Conservation (phyloP, 2,329 filamentous ascomycete species). For the Trichophyton rubrum region DNA sequence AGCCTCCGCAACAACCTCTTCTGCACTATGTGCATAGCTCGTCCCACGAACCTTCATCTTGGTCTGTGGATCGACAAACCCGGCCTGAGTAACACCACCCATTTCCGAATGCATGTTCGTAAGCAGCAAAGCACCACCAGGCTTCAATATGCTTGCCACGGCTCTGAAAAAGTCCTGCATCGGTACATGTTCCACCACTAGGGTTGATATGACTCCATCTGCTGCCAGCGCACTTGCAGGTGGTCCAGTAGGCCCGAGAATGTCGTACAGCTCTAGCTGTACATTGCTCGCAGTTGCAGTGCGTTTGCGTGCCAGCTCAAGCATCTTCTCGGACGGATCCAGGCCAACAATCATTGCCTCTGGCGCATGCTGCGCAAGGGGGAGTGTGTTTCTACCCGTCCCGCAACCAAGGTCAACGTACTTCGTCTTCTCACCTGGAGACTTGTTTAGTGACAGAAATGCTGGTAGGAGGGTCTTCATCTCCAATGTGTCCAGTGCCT, state of each 20-base stretch:
- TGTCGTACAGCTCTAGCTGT: conserved; percentile 25
- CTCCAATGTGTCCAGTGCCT: conserved; percentile 49
- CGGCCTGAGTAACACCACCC: conserved; percentile 47
- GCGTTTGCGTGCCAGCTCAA: conserved; percentile 39
- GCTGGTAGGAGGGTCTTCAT: conserved; percentile 40
- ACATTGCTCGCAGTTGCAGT: conserved; percentile 16
- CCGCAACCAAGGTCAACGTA: conserved; percentile 54
- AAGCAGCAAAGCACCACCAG: conserved; percentile 42
- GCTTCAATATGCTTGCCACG: conserved; percentile 32
- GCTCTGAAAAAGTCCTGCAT: conserved; percentile 45
- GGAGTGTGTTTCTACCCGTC: conserved; percentile 50
- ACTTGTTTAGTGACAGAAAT: conserved; percentile 30
- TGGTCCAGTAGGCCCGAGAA: conserved; percentile 21
- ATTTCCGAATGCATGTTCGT: conserved; percentile 59
- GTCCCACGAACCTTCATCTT: conserved; percentile 47
- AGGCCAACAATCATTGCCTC: conserved; percentile 39
- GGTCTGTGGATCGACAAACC: conserved; percentile 44
- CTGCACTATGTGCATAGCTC: conserved; percentile 45
- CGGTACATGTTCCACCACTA: conserved; percentile 54
- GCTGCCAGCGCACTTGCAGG: conserved; percentile 19
- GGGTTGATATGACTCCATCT: conserved; percentile 45
- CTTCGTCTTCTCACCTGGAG: conserved; percentile 15
- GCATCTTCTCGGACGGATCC: conserved; percentile 47
- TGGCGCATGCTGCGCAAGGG: conserved; percentile 25
- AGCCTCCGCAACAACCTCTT: conserved; percentile 38